Evolutionary conservation across 179 eudicot genomes (phyloP).

Genomic region (Silene vulgaris): DNA sequence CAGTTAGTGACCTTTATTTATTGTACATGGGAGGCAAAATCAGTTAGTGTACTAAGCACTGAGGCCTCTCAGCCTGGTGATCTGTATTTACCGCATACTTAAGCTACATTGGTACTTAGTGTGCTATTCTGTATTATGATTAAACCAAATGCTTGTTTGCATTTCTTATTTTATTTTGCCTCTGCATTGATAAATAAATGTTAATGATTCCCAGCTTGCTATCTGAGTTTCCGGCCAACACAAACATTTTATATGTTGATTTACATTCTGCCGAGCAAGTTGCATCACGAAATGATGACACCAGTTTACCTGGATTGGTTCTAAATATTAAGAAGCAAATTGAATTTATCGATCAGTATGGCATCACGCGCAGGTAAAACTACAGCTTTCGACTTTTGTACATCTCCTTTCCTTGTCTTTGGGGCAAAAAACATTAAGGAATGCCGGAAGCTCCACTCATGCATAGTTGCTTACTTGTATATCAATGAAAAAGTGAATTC

Average conservation of each 20-base stretch:
- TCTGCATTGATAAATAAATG: constrained; percentile 9
- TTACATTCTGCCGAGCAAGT: constrained; percentile 76
- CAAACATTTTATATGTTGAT: constrained; percentile 92
- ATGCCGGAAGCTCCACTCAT: background rate
- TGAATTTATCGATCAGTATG: constrained; percentile 66
- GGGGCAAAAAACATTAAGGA: background rate
- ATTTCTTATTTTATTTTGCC: background rate
- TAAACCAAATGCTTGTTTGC: constrained; percentile 3
- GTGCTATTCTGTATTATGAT: background rate
- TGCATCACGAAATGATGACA: constrained; percentile 59
- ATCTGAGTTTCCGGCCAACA: constrained; percentile 88
- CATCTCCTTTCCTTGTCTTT: background rate
- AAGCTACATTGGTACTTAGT: background rate
- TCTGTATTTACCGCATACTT: background rate
- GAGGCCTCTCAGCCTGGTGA: constrained; percentile 3
- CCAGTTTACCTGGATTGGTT: constrained; percentile 91
- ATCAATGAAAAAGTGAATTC: background rate
- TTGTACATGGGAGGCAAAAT: background rate
- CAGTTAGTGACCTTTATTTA: background rate
- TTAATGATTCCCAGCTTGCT: constrained; percentile 54
- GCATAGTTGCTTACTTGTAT: constrained; percentile 9
- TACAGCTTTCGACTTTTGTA: background rate
- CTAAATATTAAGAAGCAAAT: constrained; percentile 79
- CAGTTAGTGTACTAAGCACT: background rate
- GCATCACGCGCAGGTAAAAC: constrained; percentile 66